Evolutionary conservation across 129 eudicot genomes (phyloP).

Genomic region (Chrysanthemum makinoi): DNA sequence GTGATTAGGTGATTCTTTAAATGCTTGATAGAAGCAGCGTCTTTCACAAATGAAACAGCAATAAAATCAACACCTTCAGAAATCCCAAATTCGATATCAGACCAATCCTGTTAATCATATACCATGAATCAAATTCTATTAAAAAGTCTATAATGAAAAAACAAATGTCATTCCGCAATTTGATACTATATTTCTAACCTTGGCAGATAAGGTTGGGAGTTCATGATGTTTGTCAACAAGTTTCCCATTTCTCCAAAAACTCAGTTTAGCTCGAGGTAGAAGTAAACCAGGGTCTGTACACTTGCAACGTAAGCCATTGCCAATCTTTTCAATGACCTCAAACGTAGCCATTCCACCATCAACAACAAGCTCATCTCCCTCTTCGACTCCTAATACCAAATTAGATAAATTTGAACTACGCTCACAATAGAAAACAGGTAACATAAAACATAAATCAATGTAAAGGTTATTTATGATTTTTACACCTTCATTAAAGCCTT

Average conservation of each 20-base stretch:
- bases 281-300: constrained; percentile 62
- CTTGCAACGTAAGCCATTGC: constrained; percentile 62
- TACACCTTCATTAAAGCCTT: constrained; percentile 63
- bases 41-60: constrained; percentile 68
- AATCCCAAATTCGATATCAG: constrained; percentile 71
- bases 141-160: background rate
- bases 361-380: constrained; percentile 62
- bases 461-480: background rate
- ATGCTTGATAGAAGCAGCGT: constrained; percentile 49
- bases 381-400: constrained; percentile 42
- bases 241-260: constrained; percentile 79
- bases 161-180: background rate
- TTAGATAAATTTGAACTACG: background rate
- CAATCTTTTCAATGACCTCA: constrained; percentile 54
- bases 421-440: constrained; percentile 24
- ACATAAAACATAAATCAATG: background rate
- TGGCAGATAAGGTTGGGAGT: constrained; percentile 59
- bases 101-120: constrained; percentile 59
- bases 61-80: constrained; percentile 71
- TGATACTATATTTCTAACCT: constrained; percentile 29
- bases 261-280: constrained; percentile 67
- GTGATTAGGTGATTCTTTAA: constrained; percentile 51
- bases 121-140: background rate
- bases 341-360: constrained; percentile 88
- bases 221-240: constrained; percentile 47